phyloP scores from a whole-genome alignment of 2,329 filamentous ascomycete species.

The Cryoendolithus antarcticus region DNA sequence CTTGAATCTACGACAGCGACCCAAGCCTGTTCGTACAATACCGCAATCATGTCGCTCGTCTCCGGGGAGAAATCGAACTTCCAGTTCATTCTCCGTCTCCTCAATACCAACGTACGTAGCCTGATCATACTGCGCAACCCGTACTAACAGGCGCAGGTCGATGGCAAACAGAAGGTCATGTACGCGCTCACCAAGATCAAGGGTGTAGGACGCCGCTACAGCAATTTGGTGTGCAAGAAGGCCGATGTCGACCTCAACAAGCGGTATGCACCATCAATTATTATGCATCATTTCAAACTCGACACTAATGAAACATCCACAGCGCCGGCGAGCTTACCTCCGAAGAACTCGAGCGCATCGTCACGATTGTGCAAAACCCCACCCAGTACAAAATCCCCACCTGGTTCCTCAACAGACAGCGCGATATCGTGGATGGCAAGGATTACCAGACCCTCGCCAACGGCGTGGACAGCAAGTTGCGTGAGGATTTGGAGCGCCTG shows the following conservation, averaged over 20 bases:
- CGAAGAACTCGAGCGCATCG: slow-evolving; percentile 99
- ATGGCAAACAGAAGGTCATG: slow-evolving; percentile 99
- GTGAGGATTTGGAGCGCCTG: slow-evolving; percentile 92
- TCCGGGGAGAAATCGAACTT: slow-evolving; percentile 67
- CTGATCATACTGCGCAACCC: too few species aligned
- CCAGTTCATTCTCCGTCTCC: slow-evolving; percentile 65
- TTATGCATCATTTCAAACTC: slow-evolving; percentile 3
- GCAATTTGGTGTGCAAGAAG: slow-evolving; percentile 99
- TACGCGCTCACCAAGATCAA: slow-evolving; percentile 99
- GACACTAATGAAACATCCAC: slow-evolving; percentile 15
- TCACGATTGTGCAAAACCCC: slow-evolving; percentile 99
- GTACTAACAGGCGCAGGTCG: slow-evolving; percentile 36
- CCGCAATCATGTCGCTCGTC: slow-evolving; percentile 52
- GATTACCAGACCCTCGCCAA: slow-evolving; percentile 94
- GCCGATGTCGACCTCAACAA: slow-evolving; percentile 99
- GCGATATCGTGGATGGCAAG: slow-evolving; percentile 99
- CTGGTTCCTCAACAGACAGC: slow-evolving; percentile 99
- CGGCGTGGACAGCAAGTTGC: slow-evolving; percentile 98
- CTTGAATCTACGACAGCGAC: too few species aligned
- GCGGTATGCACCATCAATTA: slow-evolving; percentile 48
- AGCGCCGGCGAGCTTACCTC: slow-evolving; percentile 98
- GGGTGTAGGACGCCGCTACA: slow-evolving; percentile 99
- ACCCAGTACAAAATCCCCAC: slow-evolving; percentile 98
- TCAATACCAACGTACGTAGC: slow-evolving; percentile 72
- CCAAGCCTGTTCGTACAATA: slow-evolving; percentile 4